Conservation (phyloP, 805 yeast genomes). For the Candida ovalis region DNA sequence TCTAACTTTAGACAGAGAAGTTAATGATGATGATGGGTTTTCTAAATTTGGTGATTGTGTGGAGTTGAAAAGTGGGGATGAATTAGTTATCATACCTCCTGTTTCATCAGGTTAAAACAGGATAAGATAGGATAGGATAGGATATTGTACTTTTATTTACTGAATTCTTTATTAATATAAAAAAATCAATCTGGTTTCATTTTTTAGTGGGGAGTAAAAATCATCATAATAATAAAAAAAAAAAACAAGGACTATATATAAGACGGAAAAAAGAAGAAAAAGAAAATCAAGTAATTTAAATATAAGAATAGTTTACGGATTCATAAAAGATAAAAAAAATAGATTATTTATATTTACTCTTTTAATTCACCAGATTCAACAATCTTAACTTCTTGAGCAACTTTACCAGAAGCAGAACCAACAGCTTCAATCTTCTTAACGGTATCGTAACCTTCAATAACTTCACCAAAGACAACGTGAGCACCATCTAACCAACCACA, state of each 20-base stretch:
- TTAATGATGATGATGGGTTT: not conserved
- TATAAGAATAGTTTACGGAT: not conserved
- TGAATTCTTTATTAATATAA: not conserved
- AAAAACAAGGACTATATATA: constrained; percentile 1
- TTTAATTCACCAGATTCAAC: constrained; percentile 56
- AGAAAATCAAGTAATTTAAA: not conserved
- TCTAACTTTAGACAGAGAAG: constrained; percentile 18
- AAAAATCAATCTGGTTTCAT: not conserved
- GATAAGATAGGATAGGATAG: not conserved
- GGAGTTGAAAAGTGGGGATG: constrained; percentile 14
- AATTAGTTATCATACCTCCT: constrained; percentile 29
- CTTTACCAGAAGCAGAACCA: constrained; percentile 47
- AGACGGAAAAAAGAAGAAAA: not conserved
- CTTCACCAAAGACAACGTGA: constrained; percentile 95
- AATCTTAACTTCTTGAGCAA: constrained; percentile 45
- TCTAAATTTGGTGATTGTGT: constrained; percentile 12
- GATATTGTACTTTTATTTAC: not conserved
- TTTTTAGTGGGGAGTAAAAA: not conserved
- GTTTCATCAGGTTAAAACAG: constrained; percentile 27
- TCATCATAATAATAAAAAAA: no score
- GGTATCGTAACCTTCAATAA: constrained; percentile 76
- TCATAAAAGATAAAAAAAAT: no score
- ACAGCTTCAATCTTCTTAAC: constrained; percentile 78
- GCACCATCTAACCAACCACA: constrained; percentile 89
- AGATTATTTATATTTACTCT: constrained; percentile 11